Conservation (phyloP, 1,284 basidiomycete species). For the Cutaneotrichosporon mucoides region DNA sequence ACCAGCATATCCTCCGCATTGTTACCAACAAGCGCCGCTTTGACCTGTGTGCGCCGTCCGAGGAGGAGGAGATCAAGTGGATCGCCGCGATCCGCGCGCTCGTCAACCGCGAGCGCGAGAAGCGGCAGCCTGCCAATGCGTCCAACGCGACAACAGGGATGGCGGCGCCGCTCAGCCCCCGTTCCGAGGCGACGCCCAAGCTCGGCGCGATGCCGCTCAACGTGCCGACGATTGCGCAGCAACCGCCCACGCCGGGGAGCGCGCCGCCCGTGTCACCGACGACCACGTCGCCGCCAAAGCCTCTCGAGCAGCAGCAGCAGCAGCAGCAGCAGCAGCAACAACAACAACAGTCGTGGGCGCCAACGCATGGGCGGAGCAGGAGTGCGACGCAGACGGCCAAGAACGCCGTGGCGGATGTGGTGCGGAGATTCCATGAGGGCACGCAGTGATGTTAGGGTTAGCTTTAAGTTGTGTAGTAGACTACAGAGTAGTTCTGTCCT, state of each 20-base stretch:
- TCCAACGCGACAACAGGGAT: no score
- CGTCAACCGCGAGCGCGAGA: conserved; percentile 53
- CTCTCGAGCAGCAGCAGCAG: background rate
- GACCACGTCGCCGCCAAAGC: background rate
- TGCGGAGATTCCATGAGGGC: conserved; percentile 25
- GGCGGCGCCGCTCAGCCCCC: background rate
- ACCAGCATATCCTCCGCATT: conserved; percentile 80
- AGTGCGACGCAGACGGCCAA: conserved; percentile 47
- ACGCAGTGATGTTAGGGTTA: background rate
- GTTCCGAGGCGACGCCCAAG: conserved; percentile 1
- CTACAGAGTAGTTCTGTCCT: no score
- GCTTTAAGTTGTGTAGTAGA: background rate
- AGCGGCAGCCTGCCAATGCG: conserved; percentile 8
- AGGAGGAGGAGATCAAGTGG: conserved; percentile 99
- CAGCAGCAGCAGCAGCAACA: no score
- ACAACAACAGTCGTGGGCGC: background rate
- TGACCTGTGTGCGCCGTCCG: conserved; percentile 86
- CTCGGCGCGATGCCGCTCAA: conserved; percentile 1
- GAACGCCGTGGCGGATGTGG: conserved; percentile 46
- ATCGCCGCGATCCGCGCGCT: conserved; percentile 87
- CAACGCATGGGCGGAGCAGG: conserved; percentile 29
- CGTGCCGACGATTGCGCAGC: conserved; percentile 33
- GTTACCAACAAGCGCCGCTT: conserved; percentile 89
- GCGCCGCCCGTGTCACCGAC: background rate
- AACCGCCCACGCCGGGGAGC: conserved; percentile 34